Conservation (phyloP, 768 basidiomycete species). For the Boletus rufocinnamomeus region DNA sequence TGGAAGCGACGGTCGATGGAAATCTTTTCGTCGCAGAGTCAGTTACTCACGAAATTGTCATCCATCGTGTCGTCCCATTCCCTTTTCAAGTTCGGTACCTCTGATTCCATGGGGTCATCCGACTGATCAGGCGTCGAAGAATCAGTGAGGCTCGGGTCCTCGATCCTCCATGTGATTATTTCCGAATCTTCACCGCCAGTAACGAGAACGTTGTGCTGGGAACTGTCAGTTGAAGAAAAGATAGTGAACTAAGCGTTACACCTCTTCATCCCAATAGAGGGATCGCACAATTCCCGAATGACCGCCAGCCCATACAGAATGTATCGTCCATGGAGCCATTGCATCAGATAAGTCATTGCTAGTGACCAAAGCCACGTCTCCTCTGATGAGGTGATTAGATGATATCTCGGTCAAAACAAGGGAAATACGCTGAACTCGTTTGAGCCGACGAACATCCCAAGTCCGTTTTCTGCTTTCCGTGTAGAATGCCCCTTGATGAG, state of each 20-base stretch:
- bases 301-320: conserved; percentile 53
- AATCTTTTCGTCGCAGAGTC: neutral
- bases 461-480: conserved; percentile 20
- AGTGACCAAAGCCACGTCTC: conserved; percentile 58
- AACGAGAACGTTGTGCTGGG: conserved; percentile 43
- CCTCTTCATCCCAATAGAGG: conserved; percentile 56
- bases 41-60: conserved; percentile 19
- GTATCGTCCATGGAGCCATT: conserved; percentile 49
- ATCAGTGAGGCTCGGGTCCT: conserved; percentile 5
- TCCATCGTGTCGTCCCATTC: conserved; percentile 27
- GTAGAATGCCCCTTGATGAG: conserved; percentile 54
- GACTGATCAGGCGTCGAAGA: neutral
- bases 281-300: conserved; percentile 61
- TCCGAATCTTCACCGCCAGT: conserved; percentile 56
- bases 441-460: conserved; percentile 68
- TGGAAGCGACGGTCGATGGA: conserved; percentile 4
- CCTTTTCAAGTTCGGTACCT: conserved; percentile 20
- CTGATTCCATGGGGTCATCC: conserved; percentile 18
- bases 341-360: conserved; percentile 41
- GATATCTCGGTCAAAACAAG: neutral
- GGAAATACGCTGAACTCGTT: conserved; percentile 55
- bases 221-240: conserved; percentile 1
- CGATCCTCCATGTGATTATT: conserved; percentile 43
- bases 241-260: conserved; percentile 21
- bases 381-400: conserved; percentile 39